A percentile compares a stretch with the other conserved stretches of the same genome.
Conservation (phyloP, 2,329 filamentous ascomycete species). For the Ophiostoma sp. region DNA sequence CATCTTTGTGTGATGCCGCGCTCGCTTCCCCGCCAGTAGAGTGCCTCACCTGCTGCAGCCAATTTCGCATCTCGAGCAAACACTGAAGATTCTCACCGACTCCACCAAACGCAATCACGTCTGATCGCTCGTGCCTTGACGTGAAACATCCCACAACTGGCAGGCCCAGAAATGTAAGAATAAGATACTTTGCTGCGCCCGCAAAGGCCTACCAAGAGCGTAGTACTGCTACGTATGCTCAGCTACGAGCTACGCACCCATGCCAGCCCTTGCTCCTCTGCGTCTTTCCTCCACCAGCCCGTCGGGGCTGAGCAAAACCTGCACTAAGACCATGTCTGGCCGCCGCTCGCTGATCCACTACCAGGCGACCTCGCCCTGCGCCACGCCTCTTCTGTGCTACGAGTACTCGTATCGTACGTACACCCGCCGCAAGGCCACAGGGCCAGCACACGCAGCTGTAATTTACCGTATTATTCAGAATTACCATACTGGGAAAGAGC, state of each 20-base stretch:
- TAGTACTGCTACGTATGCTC: neutral
- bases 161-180: neutral
- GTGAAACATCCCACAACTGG: neutral
- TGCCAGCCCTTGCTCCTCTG: neutral
- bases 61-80: neutral
- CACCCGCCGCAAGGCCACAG: neutral
- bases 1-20: neutral
- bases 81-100: neutral
- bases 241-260: neutral
- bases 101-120: neutral
- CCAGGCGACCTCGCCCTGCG: conserved; percentile 21
- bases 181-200: neutral
- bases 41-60: neutral
- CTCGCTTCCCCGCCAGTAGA: neutral
- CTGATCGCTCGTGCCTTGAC: neutral
- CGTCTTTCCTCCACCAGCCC: conserved; percentile 4
- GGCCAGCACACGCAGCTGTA: neutral
- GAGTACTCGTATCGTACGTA: neutral
- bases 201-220: conserved; percentile 3
- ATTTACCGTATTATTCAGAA: neutral
- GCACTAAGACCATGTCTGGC: conserved; percentile 14
- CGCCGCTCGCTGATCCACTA: conserved; percentile 19
- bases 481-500: neutral
- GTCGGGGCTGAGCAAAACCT: conserved; percentile 24
- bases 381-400: conserved; percentile 14